Evolutionary conservation across 1,139 yeast genomes (phyloP), one percentile per base, ranked within the genome.

Genomic region (Blastobotrys indianensis): DNA sequence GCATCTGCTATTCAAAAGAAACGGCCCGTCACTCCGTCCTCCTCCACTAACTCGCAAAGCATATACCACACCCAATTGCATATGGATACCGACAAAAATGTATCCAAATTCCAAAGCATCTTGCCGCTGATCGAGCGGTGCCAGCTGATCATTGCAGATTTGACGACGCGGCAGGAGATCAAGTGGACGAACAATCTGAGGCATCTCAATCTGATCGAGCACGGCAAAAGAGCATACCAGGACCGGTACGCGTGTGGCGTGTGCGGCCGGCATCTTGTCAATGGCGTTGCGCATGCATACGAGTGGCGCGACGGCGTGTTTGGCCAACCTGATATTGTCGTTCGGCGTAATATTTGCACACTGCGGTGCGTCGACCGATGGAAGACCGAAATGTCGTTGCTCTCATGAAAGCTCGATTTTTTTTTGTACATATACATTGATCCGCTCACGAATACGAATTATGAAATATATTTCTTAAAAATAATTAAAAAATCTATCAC

Each of bases 261-360:
- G 20, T 80, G 85, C 55, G 58, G 64, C 1, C 45, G 57, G 6
- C 62, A 66, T 20, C 67, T 75, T 31, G 69, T 77, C 6, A 71
- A 73, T 41, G 76, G 80, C 1, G 69, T 72, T 8, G 84, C 82
- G 0, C 75, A 76, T 53, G 71, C 73, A 1, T 55, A 74, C 42
- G 85, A 80, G 54, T 79, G 82, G 82, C 79, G 85, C 82, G 77
- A 77, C 41, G 46, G 41, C 8, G 40, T 44, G 2, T 25, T 20
- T n/a, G 47, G 47, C 10, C 47, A 44, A 40, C 17, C 36, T 16
- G 33, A 32, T 11, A 39, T 52, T 7, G 54, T 47, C 15, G 51
- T 48, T 34, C 47, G 51, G 33, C 52, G 56, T n/a, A 47, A 42
- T 17, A 48, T 52, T 36, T 60, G 61, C 44, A 52, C 59, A 8